Percentiles rank a stretch among this genome's conserved stretches.
Conservation (phyloP, 805 yeast genomes). For the Torulaspora maleeae region DNA sequence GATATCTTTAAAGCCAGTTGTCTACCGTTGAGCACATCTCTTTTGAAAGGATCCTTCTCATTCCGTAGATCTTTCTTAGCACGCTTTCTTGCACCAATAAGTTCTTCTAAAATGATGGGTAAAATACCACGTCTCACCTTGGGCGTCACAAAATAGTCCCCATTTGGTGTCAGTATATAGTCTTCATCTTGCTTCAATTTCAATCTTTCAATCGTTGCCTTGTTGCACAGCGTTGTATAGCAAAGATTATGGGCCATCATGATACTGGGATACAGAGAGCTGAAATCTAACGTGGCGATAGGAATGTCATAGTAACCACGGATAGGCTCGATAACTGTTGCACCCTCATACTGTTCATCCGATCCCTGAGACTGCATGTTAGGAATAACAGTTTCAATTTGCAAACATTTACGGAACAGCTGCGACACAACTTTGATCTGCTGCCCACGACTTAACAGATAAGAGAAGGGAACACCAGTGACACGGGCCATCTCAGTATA, state of each 20-base stretch:
- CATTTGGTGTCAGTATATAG: constrained; percentile 84
- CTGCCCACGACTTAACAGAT: constrained; percentile 85
- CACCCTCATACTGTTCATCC: constrained; percentile 97
- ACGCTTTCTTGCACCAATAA: constrained; percentile 84
- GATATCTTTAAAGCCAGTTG: constrained; percentile 94
- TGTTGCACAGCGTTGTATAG: constrained; percentile 80
- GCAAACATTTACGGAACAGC: constrained; percentile 84
- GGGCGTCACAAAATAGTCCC: constrained; percentile 79
- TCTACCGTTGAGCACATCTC: constrained; percentile 93
- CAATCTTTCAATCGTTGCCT: constrained; percentile 60
- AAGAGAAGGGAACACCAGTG: constrained; percentile 96
- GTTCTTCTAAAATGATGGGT: constrained; percentile 87
- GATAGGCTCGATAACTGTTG: constrained; percentile 94
- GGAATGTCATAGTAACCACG: constrained; percentile 97
- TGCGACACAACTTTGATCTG: constrained; percentile 97
- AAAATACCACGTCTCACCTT: constrained; percentile 72
- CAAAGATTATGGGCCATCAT: constrained; percentile 99
- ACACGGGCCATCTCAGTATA: constrained; percentile 99
- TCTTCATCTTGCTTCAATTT: constrained; percentile 65
- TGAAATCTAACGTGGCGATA: constrained; percentile 95
- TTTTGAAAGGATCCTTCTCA: constrained; percentile 90
- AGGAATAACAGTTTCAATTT: constrained; percentile 84
- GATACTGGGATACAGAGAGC: constrained; percentile 93
- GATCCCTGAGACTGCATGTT: constrained; percentile 74
- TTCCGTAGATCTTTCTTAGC: constrained; percentile 87